These are phyloP conservation scores for Tranzscheliella williamsii DNA, from an alignment of 1,284 basidiomycete genomes.

Conservation along the genomic window DNA sequence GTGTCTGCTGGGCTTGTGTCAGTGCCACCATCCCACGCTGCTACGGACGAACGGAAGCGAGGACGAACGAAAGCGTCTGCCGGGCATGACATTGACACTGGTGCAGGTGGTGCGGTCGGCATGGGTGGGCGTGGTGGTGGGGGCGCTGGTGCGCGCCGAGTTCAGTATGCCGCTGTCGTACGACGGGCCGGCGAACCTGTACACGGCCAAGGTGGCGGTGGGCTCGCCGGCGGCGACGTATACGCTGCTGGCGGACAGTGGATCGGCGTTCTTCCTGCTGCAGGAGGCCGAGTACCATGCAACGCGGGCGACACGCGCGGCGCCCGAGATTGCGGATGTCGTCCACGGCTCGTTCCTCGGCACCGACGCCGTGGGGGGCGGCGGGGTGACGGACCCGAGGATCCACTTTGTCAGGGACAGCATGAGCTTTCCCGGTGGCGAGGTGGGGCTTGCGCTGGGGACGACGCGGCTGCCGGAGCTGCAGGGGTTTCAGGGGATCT, in stretches of 20 bases:
- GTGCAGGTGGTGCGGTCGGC: too few species aligned
- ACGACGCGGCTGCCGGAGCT: constrained; percentile 8
- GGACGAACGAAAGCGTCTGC: too few species aligned
- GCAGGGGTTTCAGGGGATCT: constrained; percentile 9
- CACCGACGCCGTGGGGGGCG: constrained; percentile 1
- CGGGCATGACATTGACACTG: too few species aligned
- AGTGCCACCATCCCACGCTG: too few species aligned
- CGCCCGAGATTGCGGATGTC: neutral
- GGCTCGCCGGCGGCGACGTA: constrained; percentile 5
- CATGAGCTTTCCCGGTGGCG: constrained; percentile 1
- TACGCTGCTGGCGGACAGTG: constrained; percentile 21
- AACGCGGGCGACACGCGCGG: constrained; percentile 2
- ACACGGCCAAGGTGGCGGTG: constrained; percentile 13
- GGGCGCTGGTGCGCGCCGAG: too few species aligned
- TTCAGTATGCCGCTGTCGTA: constrained; percentile 7
- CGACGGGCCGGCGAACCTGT: constrained; percentile 1
- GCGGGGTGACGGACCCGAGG: neutral
- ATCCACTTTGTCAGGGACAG: neutral
- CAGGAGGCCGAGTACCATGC: constrained; percentile 1
- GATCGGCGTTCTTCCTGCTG: constrained; percentile 19
- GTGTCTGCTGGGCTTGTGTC: too few species aligned
- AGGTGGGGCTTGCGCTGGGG: constrained; percentile 5
- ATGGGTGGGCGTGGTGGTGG: too few species aligned
- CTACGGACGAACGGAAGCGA: too few species aligned
- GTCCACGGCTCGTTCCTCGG: constrained; percentile 2